A percentile compares a stretch with the other conserved stretches of the same genome.
Evolutionary conservation across 176 grass and related monocot genomes (phyloP).

Genomic region (Avena eriantha): DNA sequence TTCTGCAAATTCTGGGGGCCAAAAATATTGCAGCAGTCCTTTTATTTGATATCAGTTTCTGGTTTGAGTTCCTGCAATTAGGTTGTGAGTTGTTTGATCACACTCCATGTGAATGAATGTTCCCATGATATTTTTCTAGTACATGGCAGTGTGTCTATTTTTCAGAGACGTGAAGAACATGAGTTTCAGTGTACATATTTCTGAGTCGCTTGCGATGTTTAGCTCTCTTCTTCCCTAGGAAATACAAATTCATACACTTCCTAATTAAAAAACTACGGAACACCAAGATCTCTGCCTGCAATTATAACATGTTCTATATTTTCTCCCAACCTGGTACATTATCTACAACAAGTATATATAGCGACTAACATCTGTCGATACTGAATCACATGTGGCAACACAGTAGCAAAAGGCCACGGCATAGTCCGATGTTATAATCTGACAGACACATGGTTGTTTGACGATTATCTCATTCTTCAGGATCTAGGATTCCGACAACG

Average conservation of each 20-base stretch:
- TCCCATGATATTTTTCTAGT: background rate
- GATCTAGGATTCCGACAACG: background rate
- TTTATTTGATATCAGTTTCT: background rate
- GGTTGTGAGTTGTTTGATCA: background rate
- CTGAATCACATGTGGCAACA: background rate
- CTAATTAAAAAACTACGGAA: background rate
- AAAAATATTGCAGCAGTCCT: background rate
- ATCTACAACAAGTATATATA: background rate
- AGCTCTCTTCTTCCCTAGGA: background rate
- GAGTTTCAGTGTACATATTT: slow-evolving; percentile 10
- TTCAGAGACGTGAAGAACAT: slow-evolving; percentile 40
- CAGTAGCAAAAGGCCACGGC: background rate
- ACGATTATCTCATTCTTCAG: background rate
- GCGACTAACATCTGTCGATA: background rate
- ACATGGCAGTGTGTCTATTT: background rate
- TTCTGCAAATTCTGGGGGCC: background rate
- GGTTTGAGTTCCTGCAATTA: background rate
- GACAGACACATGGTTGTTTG: background rate
- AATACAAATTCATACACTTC: background rate
- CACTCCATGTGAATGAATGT: background rate
- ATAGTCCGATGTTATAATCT: background rate
- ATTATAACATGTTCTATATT: background rate
- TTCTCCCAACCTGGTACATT: no score
- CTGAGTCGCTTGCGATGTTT: background rate
- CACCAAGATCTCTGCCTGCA: background rate